A percentile compares a stretch with the other conserved stretches of the same genome.
These are phyloP conservation scores for Phlegmacium glaucopus DNA, from an alignment of 768 basidiomycete genomes.

Conservation along the genomic window DNA sequence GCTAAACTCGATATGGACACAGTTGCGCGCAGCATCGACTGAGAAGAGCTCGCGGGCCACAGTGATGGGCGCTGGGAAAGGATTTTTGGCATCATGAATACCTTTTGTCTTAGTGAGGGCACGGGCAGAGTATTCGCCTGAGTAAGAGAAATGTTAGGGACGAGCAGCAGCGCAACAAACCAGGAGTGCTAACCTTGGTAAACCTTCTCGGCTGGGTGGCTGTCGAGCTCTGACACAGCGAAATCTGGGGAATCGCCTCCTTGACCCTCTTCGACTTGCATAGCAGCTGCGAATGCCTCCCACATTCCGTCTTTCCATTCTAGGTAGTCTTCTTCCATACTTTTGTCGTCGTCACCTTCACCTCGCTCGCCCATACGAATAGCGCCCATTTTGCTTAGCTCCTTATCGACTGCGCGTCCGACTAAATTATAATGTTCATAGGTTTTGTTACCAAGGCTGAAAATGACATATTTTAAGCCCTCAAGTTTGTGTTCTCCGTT, in stretches of 20 bases:
- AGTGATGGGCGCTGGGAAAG: constrained; percentile 81
- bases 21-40: constrained; percentile 73
- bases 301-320: constrained; percentile 99
- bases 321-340: constrained; percentile 99
- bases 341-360: constrained; percentile 98
- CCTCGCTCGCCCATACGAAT: constrained; percentile 84
- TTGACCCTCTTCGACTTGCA: constrained; percentile 94
- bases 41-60: constrained; percentile 83
- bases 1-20: constrained; percentile 91
- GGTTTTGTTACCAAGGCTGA: constrained; percentile 88
- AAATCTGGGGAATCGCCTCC: constrained; percentile 96
- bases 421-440: constrained; percentile 98
- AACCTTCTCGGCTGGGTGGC: constrained; percentile 81
- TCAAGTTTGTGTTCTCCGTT: constrained; percentile 71
- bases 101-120: constrained; percentile 92
- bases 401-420: constrained; percentile 70
- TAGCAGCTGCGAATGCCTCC: constrained; percentile 76
- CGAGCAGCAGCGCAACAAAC: background rate
- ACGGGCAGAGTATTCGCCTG: constrained; percentile 93
- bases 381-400: constrained; percentile 78
- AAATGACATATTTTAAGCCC: constrained; percentile 92
- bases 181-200: constrained; percentile 67
- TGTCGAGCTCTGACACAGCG: constrained; percentile 76
- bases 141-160: constrained; percentile 10
- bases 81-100: constrained; percentile 98